Percentiles rank a stretch among this genome's conserved stretches.
Conservation (phyloP, 805 yeast species). For the Pichia exigua region DNA sequence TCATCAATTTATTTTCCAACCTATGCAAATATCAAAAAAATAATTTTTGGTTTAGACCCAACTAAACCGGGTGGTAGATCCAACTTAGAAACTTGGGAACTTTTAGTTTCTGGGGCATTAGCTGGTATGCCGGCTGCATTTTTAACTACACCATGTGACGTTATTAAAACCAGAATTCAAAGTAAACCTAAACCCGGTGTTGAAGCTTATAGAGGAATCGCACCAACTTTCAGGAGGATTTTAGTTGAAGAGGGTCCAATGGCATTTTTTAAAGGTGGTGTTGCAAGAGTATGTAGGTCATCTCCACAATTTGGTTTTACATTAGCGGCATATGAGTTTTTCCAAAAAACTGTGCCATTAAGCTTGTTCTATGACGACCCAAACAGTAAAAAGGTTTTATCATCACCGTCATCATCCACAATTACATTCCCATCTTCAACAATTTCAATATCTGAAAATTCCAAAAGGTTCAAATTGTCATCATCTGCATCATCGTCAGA, state of each 20-base stretch:
- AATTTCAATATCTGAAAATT: constrained; percentile 18
- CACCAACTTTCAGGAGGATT: constrained; percentile 70
- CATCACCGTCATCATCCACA: constrained; percentile 3
- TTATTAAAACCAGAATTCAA: constrained; percentile 90
- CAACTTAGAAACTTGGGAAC: constrained; percentile 71
- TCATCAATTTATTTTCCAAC: constrained; percentile 96
- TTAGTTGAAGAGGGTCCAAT: constrained; percentile 72
- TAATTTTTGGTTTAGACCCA: constrained; percentile 78
- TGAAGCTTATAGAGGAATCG: constrained; percentile 64
- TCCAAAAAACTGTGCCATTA: constrained; percentile 73
- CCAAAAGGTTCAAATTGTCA: constrained; percentile 25
- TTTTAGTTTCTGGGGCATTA: constrained; percentile 79
- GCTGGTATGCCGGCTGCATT: constrained; percentile 99
- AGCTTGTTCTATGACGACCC: constrained; percentile 29
- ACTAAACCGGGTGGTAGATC: constrained; percentile 47
- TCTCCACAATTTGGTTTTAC: constrained; percentile 98
- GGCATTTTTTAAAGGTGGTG: constrained; percentile 94
- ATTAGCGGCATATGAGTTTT: constrained; percentile 90
- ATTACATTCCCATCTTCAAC: constrained; percentile 1
- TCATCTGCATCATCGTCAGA: constrained; percentile 18
- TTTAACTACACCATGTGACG: constrained; percentile 94
- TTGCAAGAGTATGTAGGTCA: constrained; percentile 89
- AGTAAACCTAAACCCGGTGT: constrained; percentile 74
- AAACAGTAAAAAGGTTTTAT: constrained; percentile 14
- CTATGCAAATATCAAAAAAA: constrained; percentile 84